phyloP scores from a whole-genome alignment of 345 rosid genomes.

The Odontarrhena argentea region DNA sequence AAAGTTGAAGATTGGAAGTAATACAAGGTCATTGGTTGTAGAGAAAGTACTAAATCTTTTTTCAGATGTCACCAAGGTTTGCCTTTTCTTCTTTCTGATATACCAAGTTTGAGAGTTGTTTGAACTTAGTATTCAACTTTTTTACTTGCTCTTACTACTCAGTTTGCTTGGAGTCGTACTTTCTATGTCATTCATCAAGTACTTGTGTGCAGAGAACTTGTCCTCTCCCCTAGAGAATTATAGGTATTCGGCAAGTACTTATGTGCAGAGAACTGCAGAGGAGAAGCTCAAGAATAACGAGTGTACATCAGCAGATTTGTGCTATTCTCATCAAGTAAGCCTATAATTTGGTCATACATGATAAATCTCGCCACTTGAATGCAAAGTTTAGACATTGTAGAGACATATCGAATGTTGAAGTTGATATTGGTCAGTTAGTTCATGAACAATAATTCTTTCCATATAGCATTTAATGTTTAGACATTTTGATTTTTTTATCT shows the following conservation, averaged over 20 bases:
- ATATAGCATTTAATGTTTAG: too few relatives aligned
- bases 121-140: constrained; percentile 90
- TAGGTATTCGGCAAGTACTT: constrained; percentile 51
- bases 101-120: constrained; percentile 81
- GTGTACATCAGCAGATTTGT: constrained; percentile 91
- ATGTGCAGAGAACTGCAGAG: constrained; percentile 45
- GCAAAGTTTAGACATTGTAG: background rate
- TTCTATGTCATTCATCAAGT: constrained; percentile 94
- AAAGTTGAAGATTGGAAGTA: constrained; percentile 94
- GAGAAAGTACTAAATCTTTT: constrained; percentile 65
- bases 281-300: constrained; percentile 85
- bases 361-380: background rate
- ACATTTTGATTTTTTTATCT: background rate
- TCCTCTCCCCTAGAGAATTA: constrained; percentile 93
- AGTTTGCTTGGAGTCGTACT: constrained; percentile 83
- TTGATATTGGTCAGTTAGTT: too few relatives aligned
- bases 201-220: constrained; percentile 94
- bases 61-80: constrained; percentile 84
- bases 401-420: background rate
- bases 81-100: constrained; percentile 41
- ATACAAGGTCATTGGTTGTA: constrained; percentile 82
- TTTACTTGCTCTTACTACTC: constrained; percentile 73
- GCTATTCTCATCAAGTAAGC: constrained; percentile 89
- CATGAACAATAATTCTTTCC: too few relatives aligned
- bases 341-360: constrained; percentile 7